Percentiles rank a stretch among this genome's conserved stretches.
Conservation (phyloP, 2,329 filamentous ascomycete genomes). For the Atkinsonella hypoxylon region DNA sequence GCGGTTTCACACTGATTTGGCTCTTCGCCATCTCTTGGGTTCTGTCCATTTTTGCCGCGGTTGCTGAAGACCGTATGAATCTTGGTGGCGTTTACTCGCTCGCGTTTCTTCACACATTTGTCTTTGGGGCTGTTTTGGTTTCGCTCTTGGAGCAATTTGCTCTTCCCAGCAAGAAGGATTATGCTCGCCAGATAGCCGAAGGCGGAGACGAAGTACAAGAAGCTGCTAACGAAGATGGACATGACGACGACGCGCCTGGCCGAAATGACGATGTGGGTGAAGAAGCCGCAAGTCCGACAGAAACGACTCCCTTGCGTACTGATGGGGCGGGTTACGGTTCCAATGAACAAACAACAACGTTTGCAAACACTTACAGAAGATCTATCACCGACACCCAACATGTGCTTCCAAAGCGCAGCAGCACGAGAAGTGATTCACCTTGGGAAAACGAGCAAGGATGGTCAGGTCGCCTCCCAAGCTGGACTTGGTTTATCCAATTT, state of each 20-base stretch:
- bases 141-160: constrained; percentile 71
- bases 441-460: constrained; percentile 73
- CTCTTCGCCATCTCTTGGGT: constrained; percentile 66
- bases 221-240: constrained; percentile 20
- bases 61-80: constrained; percentile 63
- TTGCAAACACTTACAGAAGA: constrained; percentile 43
- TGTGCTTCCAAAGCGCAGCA: constrained; percentile 10
- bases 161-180: constrained; percentile 59
- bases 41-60: constrained; percentile 57
- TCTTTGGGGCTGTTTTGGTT: constrained; percentile 64
- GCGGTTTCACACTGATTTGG: constrained; percentile 74
- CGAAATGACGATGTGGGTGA: constrained; percentile 8
- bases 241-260: constrained; percentile 17
- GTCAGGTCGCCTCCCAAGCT: constrained; percentile 67
- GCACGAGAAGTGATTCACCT: constrained; percentile 19
- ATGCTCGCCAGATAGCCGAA: constrained; percentile 45
- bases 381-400: constrained; percentile 24
- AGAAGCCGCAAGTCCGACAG: constrained; percentile 28
- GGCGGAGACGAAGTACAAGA: constrained; percentile 31
- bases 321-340: constrained; percentile 21
- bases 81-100: constrained; percentile 70
- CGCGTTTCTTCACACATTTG: constrained; percentile 64
- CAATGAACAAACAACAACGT: constrained; percentile 32
- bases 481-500: constrained; percentile 83
- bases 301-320: constrained; percentile 41